Conservation (phyloP, 495 filamentous ascomycete genomes). For the Tuber brumale region DNA sequence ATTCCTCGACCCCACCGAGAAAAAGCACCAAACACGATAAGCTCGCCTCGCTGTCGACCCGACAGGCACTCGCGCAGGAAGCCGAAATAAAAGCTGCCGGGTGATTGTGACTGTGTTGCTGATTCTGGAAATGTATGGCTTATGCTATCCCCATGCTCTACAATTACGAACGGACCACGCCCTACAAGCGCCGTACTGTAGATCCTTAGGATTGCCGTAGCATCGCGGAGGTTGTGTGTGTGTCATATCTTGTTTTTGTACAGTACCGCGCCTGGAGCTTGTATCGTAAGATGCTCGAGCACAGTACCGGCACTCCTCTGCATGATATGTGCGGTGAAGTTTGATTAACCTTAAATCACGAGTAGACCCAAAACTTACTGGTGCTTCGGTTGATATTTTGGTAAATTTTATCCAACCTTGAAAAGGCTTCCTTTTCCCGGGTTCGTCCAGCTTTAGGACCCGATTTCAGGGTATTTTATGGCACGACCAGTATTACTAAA, state of each 20-base stretch:
- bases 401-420: background rate
- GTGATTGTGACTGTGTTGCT: background rate
- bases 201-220: background rate
- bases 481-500: background rate
- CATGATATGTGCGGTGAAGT: background rate
- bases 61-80: background rate
- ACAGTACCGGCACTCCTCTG: background rate
- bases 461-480: background rate
- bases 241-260: background rate
- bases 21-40: background rate
- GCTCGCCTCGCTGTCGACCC: background rate
- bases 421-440: background rate
- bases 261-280: background rate
- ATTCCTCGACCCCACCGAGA: background rate
- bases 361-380: background rate
- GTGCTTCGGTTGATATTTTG: background rate
- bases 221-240: background rate
- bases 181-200: background rate
- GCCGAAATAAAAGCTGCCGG: background rate
- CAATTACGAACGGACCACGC: background rate
- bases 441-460: background rate
- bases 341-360: background rate
- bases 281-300: background rate
- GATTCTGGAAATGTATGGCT: background rate
- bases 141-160: background rate